Base-by-base conservation (phyloP, 148 eudicot genomes). In the Silene conica region DNA sequence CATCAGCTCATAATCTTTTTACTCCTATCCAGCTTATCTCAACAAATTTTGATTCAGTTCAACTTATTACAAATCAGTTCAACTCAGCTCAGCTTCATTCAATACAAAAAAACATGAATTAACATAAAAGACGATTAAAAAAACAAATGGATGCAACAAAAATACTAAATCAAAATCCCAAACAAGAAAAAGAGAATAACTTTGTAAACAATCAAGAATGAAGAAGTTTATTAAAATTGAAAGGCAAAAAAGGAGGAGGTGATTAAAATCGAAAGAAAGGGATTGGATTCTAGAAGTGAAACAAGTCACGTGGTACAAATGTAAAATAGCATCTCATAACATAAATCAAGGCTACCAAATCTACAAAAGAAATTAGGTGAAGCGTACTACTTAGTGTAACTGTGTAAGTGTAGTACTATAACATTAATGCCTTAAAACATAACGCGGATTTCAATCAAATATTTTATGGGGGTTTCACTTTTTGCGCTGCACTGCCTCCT, bases 251-350 rank as follows among this genome's bases (percentile, higher is more conserved):
- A 43, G 57, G 19, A 43, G 57, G 19, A 52, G 64, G 31, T 22
- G 20, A 64, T 50, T 13, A 20, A 15, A 65, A 16, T 48, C 71
- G 18, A 34, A 74, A 74, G 70, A 55, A 56, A 66, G 52, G 48
- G 45, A 34, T 70, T 5, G n/a, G 67, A 60, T 41, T 59, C 63
- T 59, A 21, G 26, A 59, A 59, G 34, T 19, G 20, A 16, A 21
- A 56, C 31, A 16, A 38, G 16, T 67, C 78, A 76, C 73, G 73
- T 68, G 73, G 11, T 22, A 57, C n/a, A n/a, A n/a, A n/a, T n/a
- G n/a, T n/a, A n/a, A n/a, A 75, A 50, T 75, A 20, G 77, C 73
- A 67, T 75, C 78, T 75, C 34, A 38, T 6, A 16, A 59, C 63
- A 55, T 63, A 75, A 75, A 75, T 67, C 72, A 75, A 75, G 67